Conservation (phyloP, 169 alveolate genomes). For the Plasmodium adleri region DNA sequence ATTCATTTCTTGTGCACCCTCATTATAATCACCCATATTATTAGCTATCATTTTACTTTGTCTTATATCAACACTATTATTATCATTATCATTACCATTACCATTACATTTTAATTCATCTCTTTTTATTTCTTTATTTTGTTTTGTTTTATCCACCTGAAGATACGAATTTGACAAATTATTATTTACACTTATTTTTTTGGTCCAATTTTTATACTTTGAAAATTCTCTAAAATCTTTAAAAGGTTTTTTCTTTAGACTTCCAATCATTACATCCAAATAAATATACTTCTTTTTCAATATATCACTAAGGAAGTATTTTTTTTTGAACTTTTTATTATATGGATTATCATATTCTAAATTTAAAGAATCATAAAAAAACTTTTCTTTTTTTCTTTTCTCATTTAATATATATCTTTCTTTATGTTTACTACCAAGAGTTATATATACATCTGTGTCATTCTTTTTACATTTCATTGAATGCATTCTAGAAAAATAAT, state of each 20-base stretch:
- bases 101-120: background rate
- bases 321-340: constrained; percentile 33
- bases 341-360: constrained; percentile 21
- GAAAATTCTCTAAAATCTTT: constrained; percentile 15
- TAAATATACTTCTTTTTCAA: constrained; percentile 49
- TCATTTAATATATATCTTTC: constrained; percentile 6
- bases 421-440: constrained; percentile 17
- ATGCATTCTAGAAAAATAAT: constrained; percentile 61
- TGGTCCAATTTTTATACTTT: constrained; percentile 15
- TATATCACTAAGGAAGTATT: constrained; percentile 20
- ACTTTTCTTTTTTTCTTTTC: constrained; percentile 51
- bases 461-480: constrained; percentile 11
- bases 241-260: constrained; percentile 4
- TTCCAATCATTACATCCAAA: constrained; percentile 37
- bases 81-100: background rate
- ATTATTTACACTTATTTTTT: background rate
- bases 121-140: background rate
- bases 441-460: background rate
- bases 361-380: constrained; percentile 43
- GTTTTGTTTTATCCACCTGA: background rate
- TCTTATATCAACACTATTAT: background rate
- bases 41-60: no score
- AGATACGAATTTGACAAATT: background rate
- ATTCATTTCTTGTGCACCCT: no score
- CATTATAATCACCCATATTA: no score